phyloP scores from a whole-genome alignment of 768 basidiomycete genomes.

The Collybiopsis confluens region DNA sequence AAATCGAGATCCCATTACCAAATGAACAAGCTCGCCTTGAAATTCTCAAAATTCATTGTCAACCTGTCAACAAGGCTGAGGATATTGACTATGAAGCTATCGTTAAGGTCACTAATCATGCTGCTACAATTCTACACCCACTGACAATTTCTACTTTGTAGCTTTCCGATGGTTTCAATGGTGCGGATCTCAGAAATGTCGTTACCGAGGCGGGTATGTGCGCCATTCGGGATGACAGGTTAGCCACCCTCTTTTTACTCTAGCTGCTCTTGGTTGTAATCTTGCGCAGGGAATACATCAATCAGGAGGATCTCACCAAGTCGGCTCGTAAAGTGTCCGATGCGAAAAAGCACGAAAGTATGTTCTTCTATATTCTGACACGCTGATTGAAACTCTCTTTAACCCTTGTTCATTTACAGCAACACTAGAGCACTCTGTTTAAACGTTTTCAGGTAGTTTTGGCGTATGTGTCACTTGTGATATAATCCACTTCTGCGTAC shows the following conservation, averaged over 20 bases:
- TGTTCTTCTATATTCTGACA: too few relatives aligned
- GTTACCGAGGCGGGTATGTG: slow-evolving; percentile 98
- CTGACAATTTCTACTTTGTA: neutral
- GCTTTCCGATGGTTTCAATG: slow-evolving; percentile 26
- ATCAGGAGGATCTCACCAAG: slow-evolving; percentile 94
- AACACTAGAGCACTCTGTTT: slow-evolving; percentile 47
- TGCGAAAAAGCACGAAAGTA: slow-evolving; percentile 97
- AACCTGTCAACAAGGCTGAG: slow-evolving; percentile 89
- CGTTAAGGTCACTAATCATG: slow-evolving; percentile 64
- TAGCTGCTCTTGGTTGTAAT: slow-evolving; percentile 4
- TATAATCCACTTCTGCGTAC: neutral
- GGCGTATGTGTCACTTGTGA: neutral
- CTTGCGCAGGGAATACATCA: slow-evolving; percentile 69
- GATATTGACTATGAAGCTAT: slow-evolving; percentile 98
- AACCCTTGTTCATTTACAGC: slow-evolving; percentile 24
- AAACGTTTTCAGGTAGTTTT: neutral
- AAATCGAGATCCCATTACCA: slow-evolving; percentile 96
- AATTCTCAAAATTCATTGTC: slow-evolving; percentile 96
- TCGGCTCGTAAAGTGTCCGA: slow-evolving; percentile 94
- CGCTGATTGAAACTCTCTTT: too few relatives aligned
- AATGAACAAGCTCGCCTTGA: slow-evolving; percentile 96
- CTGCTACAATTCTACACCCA: neutral
- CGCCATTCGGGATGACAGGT: slow-evolving; percentile 94
- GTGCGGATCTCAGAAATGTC: slow-evolving; percentile 93
- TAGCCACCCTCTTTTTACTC: slow-evolving; percentile 15